Base-by-base conservation (phyloP, 257 asterid species). In the Jasminum sambac region DNA sequence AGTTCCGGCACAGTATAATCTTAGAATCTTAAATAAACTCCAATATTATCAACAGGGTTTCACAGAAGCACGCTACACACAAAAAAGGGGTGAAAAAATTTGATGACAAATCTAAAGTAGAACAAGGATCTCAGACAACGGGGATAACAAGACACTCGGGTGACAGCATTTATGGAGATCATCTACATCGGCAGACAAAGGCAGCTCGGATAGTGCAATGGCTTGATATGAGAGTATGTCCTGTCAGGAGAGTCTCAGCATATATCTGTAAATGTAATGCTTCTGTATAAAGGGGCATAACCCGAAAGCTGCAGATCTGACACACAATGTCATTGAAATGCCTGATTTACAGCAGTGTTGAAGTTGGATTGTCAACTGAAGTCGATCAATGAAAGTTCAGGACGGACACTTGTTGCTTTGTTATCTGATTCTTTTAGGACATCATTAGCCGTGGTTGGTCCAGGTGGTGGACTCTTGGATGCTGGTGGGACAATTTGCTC, bases 351-450 rank as follows among this genome's bases (percentile, higher is more conserved):
- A 17, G 30, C 24, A 41, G 36, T 21, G 34, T 36, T 24, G 19
- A 43, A 5, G n/a, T 12, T 42, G 25, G 68, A 68, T 62, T 65
- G 76, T 88, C 75, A 92, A 60, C 95, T 80, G 81, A 89, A 92
- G 77, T 86, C 92, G 8, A 88, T 84, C 97, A 90, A 89, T 10
- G 80, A 70, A 60, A 78, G 88, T 50, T 86, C 97, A 24, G 78
- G 71, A 42, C 86, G 82, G 30, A 68, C 85, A 48, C 66, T 81
- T 6, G 83, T 57, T 41, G 62, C 82, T 80, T 84, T 83, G 62
- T 73, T 78, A 65, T 58, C 83, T 60, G 84, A 43, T 65, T 70
- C 84, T 65, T 75, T 82, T 38, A 79, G 76, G 39, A 61, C 70
- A 23, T 60, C 62, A 30, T 63, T 84, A 13, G 70, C 59, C 16